Evolutionary conservation across 202 grass and related monocot genomes (phyloP), one percentile per base, ranked within the genome.

Genomic region (Digitaria exilis): DNA sequence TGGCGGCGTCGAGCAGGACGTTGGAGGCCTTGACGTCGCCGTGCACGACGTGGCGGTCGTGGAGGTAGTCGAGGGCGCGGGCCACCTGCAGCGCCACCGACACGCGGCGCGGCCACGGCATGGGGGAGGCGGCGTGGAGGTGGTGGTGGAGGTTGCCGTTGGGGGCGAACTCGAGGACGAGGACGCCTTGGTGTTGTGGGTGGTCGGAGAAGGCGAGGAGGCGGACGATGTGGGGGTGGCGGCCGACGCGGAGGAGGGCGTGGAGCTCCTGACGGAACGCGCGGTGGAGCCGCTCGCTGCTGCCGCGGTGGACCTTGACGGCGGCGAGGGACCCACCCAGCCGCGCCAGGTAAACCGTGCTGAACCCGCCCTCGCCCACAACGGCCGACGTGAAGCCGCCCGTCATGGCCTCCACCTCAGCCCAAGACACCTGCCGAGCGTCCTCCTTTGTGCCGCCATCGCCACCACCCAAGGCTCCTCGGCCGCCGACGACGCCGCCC

Each of bases 1-100:
- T 87, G 57, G 34, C 59, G 0, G 92, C 88, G 66, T 91, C 95
- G 0, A 97, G 88, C 25, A 97, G 90, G 7, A 98, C 90, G 83
- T 98, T 98, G 6, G 93, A 93, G 0, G 96, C 77, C 77, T 98
- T 98, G 2, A 98, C 86, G 83, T 98, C 96, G 43, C 96, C 92
- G 54, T 98, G 96, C 68, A 98, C 86, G 60, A 98, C 81, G 39
- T 91, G 90, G 3, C 78, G 76, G 9, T 90, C 82, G 85, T 98
- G 95, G 44, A 98, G 90, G 80, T 95, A 89, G 46, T 98, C 95
- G 0, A 98, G 89, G n/a, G 92, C 95, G 29, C 78, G 74, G 10
- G 90, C 92, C 42, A 93, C 65, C 88, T 98, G 92, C 72, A 82
- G 50, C 48, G 87, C 92, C 43, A 98, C 82, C 24, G 82, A 58